Conservation (phyloP, 2,329 filamentous ascomycete genomes). For the Aspergillus sp. region DNA sequence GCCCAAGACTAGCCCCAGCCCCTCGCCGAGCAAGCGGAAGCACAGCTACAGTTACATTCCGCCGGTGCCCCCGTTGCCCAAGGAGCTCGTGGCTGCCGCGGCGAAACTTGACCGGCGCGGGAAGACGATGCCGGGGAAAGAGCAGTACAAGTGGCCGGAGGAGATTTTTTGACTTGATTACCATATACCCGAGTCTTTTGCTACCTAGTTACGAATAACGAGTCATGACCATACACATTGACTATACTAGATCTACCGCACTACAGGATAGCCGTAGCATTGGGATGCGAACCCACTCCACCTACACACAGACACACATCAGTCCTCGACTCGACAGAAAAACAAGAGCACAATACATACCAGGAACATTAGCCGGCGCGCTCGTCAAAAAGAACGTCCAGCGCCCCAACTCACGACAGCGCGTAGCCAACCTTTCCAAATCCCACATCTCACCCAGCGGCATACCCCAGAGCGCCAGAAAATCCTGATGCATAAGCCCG, state of each 20-base stretch:
- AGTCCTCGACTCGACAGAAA: not conserved
- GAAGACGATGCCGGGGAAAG: constrained; percentile 4
- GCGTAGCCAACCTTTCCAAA: constrained; percentile 36
- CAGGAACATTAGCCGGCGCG: constrained; percentile 41
- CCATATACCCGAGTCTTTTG: not conserved
- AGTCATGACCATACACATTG: not conserved
- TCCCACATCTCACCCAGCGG: constrained; percentile 48
- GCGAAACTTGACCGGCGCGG: constrained; percentile 23
- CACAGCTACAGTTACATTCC: constrained; percentile 34
- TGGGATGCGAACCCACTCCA: constrained; percentile 33
- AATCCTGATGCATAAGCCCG: constrained; percentile 39
- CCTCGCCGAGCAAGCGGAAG: constrained; percentile 13
- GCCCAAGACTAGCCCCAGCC: constrained; percentile 14
- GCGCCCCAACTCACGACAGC: constrained; percentile 35
- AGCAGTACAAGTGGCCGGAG: constrained; percentile 43
- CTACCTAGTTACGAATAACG: not conserved
- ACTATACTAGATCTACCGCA: not conserved
- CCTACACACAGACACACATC: constrained; percentile 15
- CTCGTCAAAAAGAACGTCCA: constrained; percentile 46
- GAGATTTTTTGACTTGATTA: constrained; percentile 39
- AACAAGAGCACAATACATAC: constrained; percentile 21
- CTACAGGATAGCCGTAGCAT: constrained; percentile 34
- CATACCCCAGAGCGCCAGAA: constrained; percentile 46
- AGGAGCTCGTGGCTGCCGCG: constrained; percentile 29
- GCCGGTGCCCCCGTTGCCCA: constrained; percentile 40